These are phyloP conservation scores for Nothophytophthora sp. DNA, from an alignment of 352 stramenopile genomes.

Conservation along the genomic window DNA sequence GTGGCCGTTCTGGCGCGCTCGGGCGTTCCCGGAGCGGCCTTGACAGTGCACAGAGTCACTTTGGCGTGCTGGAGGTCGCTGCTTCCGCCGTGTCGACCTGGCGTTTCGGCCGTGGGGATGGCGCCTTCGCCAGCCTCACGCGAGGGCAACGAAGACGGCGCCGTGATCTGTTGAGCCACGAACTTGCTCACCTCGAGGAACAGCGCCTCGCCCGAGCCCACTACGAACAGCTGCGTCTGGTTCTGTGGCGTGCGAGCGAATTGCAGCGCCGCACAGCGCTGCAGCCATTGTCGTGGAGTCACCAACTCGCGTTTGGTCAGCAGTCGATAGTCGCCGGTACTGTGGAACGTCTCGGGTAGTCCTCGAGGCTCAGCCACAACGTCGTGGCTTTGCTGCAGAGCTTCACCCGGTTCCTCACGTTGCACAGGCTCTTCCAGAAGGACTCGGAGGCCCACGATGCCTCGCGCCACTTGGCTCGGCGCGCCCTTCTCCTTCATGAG, in stretches of 20 bases:
- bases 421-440: slow-evolving; percentile 37
- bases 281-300: slow-evolving; percentile 51
- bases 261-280: slow-evolving; percentile 26
- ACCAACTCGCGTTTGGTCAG: slow-evolving; percentile 50
- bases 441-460: slow-evolving; percentile 53
- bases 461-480: slow-evolving; percentile 47
- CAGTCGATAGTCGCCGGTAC: slow-evolving; percentile 50
- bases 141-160: slow-evolving; percentile 28
- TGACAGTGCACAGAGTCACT: slow-evolving; percentile 74
- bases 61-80: slow-evolving; percentile 49
- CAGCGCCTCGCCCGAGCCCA: slow-evolving; percentile 66
- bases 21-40: slow-evolving; percentile 27
- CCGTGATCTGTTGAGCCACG: slow-evolving; percentile 60
- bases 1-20: slow-evolving; percentile 9
- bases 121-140: slow-evolving; percentile 44
- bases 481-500: slow-evolving; percentile 56
- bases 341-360: slow-evolving; percentile 32
- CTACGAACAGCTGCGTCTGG: slow-evolving; percentile 81
- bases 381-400: slow-evolving; percentile 5
- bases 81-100: slow-evolving; percentile 6
- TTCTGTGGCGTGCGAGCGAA: slow-evolving; percentile 61
- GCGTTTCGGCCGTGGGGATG: slow-evolving; percentile 42
- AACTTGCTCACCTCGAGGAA: slow-evolving; percentile 73
- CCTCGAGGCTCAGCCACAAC: slow-evolving; percentile 1
- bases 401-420: slow-evolving; percentile 11